Base-by-base conservation (phyloP, 2,329 filamentous ascomycete genomes). In the Colletotrichum agaves region DNA sequence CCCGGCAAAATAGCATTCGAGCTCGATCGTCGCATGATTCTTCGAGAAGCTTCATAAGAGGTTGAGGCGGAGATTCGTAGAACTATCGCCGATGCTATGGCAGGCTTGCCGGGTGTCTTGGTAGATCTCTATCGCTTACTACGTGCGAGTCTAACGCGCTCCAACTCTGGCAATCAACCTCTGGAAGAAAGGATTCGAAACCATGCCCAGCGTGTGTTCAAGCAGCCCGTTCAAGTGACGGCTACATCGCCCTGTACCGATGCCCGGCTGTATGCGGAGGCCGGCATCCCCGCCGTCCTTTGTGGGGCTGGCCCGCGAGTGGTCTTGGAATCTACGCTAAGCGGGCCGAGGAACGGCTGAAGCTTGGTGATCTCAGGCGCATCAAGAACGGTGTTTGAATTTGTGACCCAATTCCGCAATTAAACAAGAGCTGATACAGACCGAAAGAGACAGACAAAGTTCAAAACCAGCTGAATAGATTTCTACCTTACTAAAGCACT, bases 281-380 rank as follows among this genome's bases (percentile, higher is more conserved):
- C 65, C 4, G 65, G 65, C 1, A 47, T 68, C 10, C 65, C 65
- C 11, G 65, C 53, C 2, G 65, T 68, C 10, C 58, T 68, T 19
- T 68, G 60, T 41, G 65, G 65, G 17, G 65, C 65, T 5, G 65
- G 65, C 10, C 65, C 65, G 15, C 53, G 60, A 8, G 63, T 60
- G 12, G 65, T 68, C n/a, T 17, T 68, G 41, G 65, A 68, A 27
- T 68, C 65, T 55, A 63, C 44, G 65, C 65, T 21, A 68, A 68
- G 65, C 53, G 65, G 8, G 65, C 65, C 1, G 65, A 68, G 10
- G 65, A 68, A 31, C 65, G 65, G 19, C 39, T 68, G 11, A 53
- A 59, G 23, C 61, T 68, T 5, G 65, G 63, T 5, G 64, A 67
- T 15, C 37, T 67, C 3, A 53, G 64, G 13, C 59, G 53, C 3